A percentile compares a stretch with the other conserved stretches of the same genome.
These are phyloP conservation scores for Wickerhamomyces xylosicus DNA, from an alignment of 805 yeast genomes.

Conservation along the genomic window DNA sequence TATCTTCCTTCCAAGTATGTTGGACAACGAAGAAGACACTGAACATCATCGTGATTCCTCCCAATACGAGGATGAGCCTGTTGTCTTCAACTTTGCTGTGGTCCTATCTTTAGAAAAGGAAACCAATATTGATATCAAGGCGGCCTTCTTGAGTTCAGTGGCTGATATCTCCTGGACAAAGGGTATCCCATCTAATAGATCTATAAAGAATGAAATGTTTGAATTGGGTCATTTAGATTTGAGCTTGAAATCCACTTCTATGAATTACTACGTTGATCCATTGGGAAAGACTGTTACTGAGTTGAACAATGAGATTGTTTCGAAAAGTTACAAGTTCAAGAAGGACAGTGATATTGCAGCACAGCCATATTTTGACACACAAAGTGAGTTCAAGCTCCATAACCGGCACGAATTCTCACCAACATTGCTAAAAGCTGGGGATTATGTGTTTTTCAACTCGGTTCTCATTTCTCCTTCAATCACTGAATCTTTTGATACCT, in stretches of 20 bases:
- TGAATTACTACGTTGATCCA: conserved; percentile 18
- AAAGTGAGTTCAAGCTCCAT: conserved; percentile 3
- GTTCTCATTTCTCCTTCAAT: conserved; percentile 47
- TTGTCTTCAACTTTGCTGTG: conserved; percentile 45
- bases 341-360: conserved; percentile 6
- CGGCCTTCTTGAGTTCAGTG: conserved; percentile 31
- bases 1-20: neutral
- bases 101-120: conserved; percentile 34
- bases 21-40: conserved; percentile 21
- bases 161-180: conserved; percentile 42
- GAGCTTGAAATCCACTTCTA: conserved; percentile 33
- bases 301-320: conserved; percentile 4
- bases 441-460: conserved; percentile 60
- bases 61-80: conserved; percentile 23
- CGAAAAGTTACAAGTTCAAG: conserved; percentile 3
- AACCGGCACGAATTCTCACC: conserved; percentile 5
- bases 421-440: conserved; percentile 36
- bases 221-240: conserved; percentile 33
- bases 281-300: conserved; percentile 11
- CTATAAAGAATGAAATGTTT: conserved; percentile 34
- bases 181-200: conserved; percentile 38
- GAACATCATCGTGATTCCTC: conserved; percentile 25
- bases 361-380: neutral
- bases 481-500: conserved; percentile 49
- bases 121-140: conserved; percentile 26